Base-by-base conservation (phyloP, 805 yeast genomes). In the Lachancea fermentati region DNA sequence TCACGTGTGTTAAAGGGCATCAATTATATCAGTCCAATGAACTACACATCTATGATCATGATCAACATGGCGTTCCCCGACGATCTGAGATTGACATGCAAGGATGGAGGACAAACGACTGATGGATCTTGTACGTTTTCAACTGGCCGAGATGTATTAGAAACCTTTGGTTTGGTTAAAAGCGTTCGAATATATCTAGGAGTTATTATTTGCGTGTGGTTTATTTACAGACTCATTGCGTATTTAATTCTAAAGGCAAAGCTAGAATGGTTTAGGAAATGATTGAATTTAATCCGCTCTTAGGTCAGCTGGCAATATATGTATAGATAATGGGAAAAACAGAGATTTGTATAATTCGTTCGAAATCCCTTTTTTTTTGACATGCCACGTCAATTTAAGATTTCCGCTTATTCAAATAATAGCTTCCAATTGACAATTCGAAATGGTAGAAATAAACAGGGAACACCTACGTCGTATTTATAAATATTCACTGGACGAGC, bases 21-120 rank as follows among this genome's bases (percentile, higher is more conserved):
- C 55, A 86, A 85, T 59, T 87, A 78, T 61, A 50, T 83, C n/a
- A 81, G 81, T 38, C 96, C 96, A 3, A 58, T 83, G 48, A 82
- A 81, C 52, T 87, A 83, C 54, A 80, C 79, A 2, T 81, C 81
- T 8, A 73, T 78, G 49, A 64, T 76, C 1, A 57, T 78, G 34
- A 73, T 79, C n/a, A 75, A 81, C 47, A 52, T 78, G 43, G 82
- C 78, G 2, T 79, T 85, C 44, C 69, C 70, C 3, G 47, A 54
- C 19, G 72, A 68, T 24, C 71, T 77, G 45, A 54, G 52, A 2
- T 73, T 84, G 32, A 56, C 68, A 0, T 85, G 94, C 59, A 53
- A 56, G 7, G 68, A 62, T 28, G 69, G 64, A 13, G 68, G 67
- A 11, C 60, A 52, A 11, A 43, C 48, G 7, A 43, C 56, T 5